Percentiles rank a stretch among this genome's conserved stretches.
Evolutionary conservation across 2,329 filamentous ascomycete genomes (phyloP).

Genomic region (Phialocephala sp.): DNA sequence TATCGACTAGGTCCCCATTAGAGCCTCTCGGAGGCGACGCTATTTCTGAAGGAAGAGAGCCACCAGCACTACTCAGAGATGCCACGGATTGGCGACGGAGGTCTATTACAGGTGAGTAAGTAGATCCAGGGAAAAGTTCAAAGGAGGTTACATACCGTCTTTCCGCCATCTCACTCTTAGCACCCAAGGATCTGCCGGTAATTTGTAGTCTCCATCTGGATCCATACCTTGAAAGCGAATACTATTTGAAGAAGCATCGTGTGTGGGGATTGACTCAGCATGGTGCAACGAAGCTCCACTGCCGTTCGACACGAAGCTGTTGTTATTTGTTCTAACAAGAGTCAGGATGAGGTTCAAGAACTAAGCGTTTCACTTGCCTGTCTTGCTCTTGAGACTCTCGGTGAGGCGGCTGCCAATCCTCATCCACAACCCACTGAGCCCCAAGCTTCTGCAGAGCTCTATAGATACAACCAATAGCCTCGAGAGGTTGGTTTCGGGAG

Average conservation of each 20-base stretch:
- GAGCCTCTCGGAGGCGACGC: constrained; percentile 32
- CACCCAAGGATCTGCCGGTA: constrained; percentile 95
- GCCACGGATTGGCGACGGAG: constrained; percentile 47
- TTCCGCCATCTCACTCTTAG: constrained; percentile 90
- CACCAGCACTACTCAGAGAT: constrained; percentile 42
- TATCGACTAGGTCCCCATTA: constrained; percentile 37
- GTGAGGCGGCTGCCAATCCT: constrained; percentile 50
- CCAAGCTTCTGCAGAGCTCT: constrained; percentile 87
- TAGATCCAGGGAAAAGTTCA: constrained; percentile 53
- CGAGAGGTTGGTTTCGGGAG: constrained; percentile 90
- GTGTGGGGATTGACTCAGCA: constrained; percentile 45
- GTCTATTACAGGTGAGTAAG: constrained; percentile 54
- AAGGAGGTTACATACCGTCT: constrained; percentile 69
- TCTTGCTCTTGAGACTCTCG: constrained; percentile 43
- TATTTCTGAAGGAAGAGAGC: constrained; percentile 38
- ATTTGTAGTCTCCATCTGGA: constrained; percentile 69
- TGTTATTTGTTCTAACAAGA: constrained; percentile 43
- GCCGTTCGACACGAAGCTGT: constrained; percentile 47
- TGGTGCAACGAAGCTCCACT: constrained; percentile 47
- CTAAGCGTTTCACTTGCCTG: constrained; percentile 40
- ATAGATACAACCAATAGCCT: constrained; percentile 94
- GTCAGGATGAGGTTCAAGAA: constrained; percentile 22
- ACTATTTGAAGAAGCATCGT: constrained; percentile 37
- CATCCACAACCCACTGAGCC: constrained; percentile 81
- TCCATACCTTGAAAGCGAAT: constrained; percentile 48